A percentile compares a stretch with the other conserved stretches of the same genome.
Evolutionary conservation across 306 rosid genomes (phyloP).

Genomic region (Cyclanthera cordifolia): DNA sequence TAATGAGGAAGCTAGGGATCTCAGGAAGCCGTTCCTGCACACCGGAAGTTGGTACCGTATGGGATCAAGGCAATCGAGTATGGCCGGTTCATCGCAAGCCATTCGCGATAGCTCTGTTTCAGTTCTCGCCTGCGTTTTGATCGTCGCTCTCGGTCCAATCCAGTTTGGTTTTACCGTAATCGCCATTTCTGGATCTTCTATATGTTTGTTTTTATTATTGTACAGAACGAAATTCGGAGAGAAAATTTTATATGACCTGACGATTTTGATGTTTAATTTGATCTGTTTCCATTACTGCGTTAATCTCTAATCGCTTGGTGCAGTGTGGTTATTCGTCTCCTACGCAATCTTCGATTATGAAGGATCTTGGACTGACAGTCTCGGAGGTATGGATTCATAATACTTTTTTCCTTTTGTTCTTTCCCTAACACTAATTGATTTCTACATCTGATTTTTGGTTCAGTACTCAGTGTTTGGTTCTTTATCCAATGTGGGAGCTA

Average conservation of each 20-base stretch:
- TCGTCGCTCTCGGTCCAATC: constrained; percentile 75
- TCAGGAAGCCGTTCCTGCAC: constrained; percentile 65
- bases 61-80: constrained; percentile 63
- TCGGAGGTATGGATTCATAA: constrained; percentile 43
- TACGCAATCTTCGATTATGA: constrained; percentile 44
- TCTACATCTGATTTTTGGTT: background rate
- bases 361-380: constrained; percentile 51
- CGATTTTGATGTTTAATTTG: background rate
- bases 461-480: constrained; percentile 77
- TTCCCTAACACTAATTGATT: background rate
- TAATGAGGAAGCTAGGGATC: constrained; percentile 39
- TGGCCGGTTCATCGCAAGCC: constrained; percentile 41
- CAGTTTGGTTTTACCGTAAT: constrained; percentile 77
- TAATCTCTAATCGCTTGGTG: background rate
- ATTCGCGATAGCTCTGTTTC: constrained; percentile 61
- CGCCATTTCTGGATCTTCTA: background rate
- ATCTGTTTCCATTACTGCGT: background rate
- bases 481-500: constrained; percentile 74
- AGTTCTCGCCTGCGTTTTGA: constrained; percentile 70
- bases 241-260: background rate
- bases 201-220: background rate
- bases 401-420: background rate
- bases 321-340: constrained; percentile 80
- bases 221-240: background rate
- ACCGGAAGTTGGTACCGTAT: constrained; percentile 84